Conservation (phyloP, 2,329 filamentous ascomycete species). For the Eutypella sp. region DNA sequence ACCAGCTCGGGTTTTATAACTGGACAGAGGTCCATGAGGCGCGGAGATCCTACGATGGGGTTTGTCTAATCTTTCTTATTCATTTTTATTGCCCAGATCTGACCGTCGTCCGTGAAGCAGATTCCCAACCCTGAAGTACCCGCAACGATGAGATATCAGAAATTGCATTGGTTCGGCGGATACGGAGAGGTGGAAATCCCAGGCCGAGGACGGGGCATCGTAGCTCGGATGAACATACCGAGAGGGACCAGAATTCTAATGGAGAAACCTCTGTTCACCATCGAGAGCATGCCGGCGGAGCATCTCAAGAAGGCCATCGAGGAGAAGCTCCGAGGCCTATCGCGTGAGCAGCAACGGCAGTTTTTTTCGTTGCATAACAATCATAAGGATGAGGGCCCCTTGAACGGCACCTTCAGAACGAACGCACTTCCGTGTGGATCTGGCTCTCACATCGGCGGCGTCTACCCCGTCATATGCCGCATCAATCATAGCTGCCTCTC, state of each 20-base stretch:
- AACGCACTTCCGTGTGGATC: slow-evolving; percentile 28
- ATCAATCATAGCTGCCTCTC: slow-evolving; percentile 31
- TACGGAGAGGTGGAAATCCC: slow-evolving; percentile 9
- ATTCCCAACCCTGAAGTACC: too few relatives aligned
- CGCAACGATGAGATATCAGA: not conserved
- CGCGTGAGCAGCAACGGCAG: slow-evolving; percentile 13
- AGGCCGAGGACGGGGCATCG: slow-evolving; percentile 35
- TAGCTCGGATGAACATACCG: slow-evolving; percentile 30
- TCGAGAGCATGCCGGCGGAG: slow-evolving; percentile 1
- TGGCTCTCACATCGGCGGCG: slow-evolving; percentile 12
- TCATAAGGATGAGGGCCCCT: slow-evolving; percentile 19
- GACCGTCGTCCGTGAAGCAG: too few relatives aligned
- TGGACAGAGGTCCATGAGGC: too few relatives aligned
- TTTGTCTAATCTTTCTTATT: too few relatives aligned
- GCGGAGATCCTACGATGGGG: too few relatives aligned
- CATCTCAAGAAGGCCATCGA: slow-evolving; percentile 3
- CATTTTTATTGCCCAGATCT: too few relatives aligned
- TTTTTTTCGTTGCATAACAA: slow-evolving; percentile 28
- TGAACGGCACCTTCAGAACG: slow-evolving; percentile 23
- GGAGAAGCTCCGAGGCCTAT: slow-evolving; percentile 5
- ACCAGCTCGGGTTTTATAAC: too few relatives aligned
- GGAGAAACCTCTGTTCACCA: slow-evolving; percentile 33
- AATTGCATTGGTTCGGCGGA: not conserved
- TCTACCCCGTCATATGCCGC: slow-evolving; percentile 26
- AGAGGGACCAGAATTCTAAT: slow-evolving; percentile 34